Evolutionary conservation across 202 grass and related monocot species (phyloP).

Genomic region (Hordeum pubiflorum): DNA sequence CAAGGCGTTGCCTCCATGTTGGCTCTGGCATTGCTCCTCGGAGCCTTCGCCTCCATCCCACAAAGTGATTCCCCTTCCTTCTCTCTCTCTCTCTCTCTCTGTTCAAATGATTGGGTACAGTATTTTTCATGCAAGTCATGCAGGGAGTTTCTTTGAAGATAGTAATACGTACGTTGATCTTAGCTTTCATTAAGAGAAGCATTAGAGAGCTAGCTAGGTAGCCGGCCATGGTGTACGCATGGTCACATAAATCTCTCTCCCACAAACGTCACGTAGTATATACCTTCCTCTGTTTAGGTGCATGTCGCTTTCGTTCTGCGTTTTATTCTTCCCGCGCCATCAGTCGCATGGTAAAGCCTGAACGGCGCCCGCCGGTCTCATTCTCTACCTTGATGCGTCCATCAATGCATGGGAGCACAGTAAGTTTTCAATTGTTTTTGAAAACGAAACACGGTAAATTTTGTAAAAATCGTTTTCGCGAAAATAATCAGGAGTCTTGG

Average conservation of each 20-base stretch:
- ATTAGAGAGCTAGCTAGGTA: not conserved
- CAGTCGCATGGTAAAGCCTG: not conserved
- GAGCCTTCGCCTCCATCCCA: slow-evolving; percentile 36
- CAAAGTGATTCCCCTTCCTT: slow-evolving; percentile 37
- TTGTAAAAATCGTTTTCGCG: not conserved
- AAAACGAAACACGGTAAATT: not conserved
- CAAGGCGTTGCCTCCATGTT: slow-evolving; percentile 49
- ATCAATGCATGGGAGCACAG: slow-evolving; percentile 10
- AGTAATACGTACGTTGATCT: not conserved
- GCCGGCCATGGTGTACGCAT: not conserved
- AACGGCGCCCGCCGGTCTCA: not conserved
- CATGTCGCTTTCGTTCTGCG: slow-evolving; percentile 24
- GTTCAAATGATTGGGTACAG: not conserved
- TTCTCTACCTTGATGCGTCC: not conserved
- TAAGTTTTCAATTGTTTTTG: not conserved
- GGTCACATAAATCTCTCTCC: slow-evolving; percentile 7
- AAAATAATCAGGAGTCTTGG: not conserved
- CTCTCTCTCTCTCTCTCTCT: not conserved
- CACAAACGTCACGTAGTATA: slow-evolving; percentile 27
- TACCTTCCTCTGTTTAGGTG: slow-evolving; percentile 17
- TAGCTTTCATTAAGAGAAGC: not conserved
- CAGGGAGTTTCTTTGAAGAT: not conserved
- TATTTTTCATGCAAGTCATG: not conserved
- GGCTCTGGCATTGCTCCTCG: slow-evolving; percentile 46
- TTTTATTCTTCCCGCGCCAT: slow-evolving; percentile 1